Conservation (phyloP, 495 filamentous ascomycete genomes). For the Aspergillus kassunensis region DNA sequence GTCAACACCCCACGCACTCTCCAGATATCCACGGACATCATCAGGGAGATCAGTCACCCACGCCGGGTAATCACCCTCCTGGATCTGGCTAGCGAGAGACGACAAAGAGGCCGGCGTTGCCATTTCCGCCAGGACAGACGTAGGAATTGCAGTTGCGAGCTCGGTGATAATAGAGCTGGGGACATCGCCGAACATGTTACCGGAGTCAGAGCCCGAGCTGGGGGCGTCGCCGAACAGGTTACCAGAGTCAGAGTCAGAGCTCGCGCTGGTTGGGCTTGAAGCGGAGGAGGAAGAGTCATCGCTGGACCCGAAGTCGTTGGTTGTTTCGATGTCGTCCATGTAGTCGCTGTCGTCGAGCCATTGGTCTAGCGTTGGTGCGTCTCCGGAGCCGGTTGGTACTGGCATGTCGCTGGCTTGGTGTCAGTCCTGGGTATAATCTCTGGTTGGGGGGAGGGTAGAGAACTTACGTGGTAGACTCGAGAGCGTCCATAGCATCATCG, state of each 20-base stretch:
- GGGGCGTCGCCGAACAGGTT: background rate
- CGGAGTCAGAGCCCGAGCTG: background rate
- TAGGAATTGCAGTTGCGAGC: background rate
- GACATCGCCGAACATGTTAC: background rate
- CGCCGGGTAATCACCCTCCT: background rate
- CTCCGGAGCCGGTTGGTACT: background rate
- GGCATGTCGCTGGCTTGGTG: background rate
- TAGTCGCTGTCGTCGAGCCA: background rate
- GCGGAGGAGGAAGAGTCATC: background rate
- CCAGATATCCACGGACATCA: background rate
- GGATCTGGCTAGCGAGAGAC: background rate
- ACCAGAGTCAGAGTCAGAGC: background rate
- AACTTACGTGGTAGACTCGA: background rate
- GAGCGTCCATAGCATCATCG: background rate
- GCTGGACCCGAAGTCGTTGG: background rate
- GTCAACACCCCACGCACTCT: background rate
- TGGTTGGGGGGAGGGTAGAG: background rate
- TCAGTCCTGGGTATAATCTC: background rate
- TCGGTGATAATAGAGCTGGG: slow-evolving; percentile 4
- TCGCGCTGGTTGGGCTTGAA: background rate
- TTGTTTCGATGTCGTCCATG: background rate
- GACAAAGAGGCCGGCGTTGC: background rate
- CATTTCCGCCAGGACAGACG: background rate
- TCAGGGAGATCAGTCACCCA: background rate
- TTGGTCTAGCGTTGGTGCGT: background rate